phyloP scores from a whole-genome alignment of 495 filamentous ascomycete genomes.

The Neurospora sp. region DNA sequence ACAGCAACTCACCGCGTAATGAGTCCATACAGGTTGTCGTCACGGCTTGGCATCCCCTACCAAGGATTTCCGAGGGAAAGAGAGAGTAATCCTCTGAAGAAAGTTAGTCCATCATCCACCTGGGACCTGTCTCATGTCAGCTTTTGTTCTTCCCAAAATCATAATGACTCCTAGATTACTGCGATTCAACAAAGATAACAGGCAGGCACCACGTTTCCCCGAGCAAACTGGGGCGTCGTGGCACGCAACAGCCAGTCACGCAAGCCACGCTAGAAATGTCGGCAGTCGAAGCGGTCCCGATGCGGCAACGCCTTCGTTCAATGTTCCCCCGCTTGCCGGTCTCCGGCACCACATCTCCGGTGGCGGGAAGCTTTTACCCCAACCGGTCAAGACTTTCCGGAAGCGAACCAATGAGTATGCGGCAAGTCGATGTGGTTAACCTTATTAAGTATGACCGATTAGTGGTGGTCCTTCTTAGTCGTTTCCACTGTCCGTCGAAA shows the following conservation, averaged over 20 bases:
- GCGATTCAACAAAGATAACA: not conserved
- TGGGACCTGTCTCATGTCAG: not conserved
- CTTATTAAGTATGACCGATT: not conserved
- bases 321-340: not conserved
- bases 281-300: not conserved
- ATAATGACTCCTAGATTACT: not conserved
- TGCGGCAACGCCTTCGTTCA: not conserved
- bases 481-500: not conserved
- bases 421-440: not conserved
- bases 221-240: not conserved
- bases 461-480: not conserved
- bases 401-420: not conserved
- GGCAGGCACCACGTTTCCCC: not conserved
- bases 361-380: not conserved
- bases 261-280: not conserved
- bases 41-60: not conserved
- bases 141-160: not conserved
- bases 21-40: not conserved
- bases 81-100: not conserved
- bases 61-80: not conserved
- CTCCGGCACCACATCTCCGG: not conserved
- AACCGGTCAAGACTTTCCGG: not conserved
- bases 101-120: not conserved
- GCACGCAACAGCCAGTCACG: not conserved
- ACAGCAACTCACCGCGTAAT: not conserved